Evolutionary conservation across 306 rosid genomes (phyloP), one percentile per base, ranked within the genome.

Genomic region (Vigna nakashimae): DNA sequence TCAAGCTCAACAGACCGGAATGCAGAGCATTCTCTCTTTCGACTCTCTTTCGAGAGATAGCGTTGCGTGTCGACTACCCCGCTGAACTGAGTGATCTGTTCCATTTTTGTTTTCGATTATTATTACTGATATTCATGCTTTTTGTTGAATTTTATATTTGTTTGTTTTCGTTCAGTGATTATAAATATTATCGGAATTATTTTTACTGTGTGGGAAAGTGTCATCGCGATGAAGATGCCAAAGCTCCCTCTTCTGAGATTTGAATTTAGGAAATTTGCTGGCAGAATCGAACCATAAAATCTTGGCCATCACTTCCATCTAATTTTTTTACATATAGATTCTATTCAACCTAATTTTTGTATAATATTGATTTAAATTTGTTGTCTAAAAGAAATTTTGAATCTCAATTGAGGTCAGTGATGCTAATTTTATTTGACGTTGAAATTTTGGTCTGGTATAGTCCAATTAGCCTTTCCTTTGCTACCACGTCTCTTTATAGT

Each of bases 1-100:
- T 90, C 97, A 94, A 94, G 98, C 98, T 94, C 98, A 92, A 94
- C 97, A 94, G 97, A 92, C 97, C 98, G 97, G 90, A 94, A 71
- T 87, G 91, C 92, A 85, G 89, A 83, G 80, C 77, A 86, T 82
- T 87, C 91, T 85, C 88, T 71, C 38, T 69, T n/a, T 40, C 0
- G 75, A 6, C 91, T 85, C 88, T 71, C 38, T 69, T n/a, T 40
- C 0, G 75, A 6, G 84, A 69, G 85, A 73, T 48, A 17, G 32
- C 79, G 43, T 88, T 92, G 93, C 91, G 88, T 92, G 96, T 94
- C 93, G 97, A 92, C 13, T 1, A 92, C 82, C 97, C 94, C 96
- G 96, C 93, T 90, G 93, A 88, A 38, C 91, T 90, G 94, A 92
- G 97, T 86, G 83, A 80, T 90, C 90, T 90, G 79, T 42, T 70